phyloP scores from a whole-genome alignment of 1,284 basidiomycete genomes.

The Amylostereum chailletii region DNA sequence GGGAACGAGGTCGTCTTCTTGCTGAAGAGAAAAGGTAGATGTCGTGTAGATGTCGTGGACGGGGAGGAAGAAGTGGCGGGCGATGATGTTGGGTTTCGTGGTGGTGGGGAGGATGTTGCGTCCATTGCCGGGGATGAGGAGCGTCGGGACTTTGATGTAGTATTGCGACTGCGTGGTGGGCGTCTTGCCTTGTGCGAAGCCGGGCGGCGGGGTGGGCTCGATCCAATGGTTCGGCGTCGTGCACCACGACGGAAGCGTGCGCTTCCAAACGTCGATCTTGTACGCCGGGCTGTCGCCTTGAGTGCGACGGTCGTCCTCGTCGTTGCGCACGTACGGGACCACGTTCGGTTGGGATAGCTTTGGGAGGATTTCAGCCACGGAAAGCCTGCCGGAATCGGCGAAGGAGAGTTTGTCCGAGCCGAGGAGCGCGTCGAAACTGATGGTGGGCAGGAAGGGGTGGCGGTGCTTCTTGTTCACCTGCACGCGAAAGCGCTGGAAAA shows the following conservation, averaged over 20 bases:
- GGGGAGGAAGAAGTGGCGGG: conserved; percentile 6
- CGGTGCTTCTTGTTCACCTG: conserved; percentile 8
- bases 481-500: conserved; percentile 9
- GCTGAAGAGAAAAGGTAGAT: not conserved
- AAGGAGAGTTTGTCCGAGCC: not conserved
- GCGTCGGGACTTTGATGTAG: conserved; percentile 8
- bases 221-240: conserved; percentile 8
- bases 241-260: conserved; percentile 8
- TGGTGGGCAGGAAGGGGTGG: conserved; percentile 6
- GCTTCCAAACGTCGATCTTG: conserved; percentile 3
- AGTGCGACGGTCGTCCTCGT: conserved; percentile 2
- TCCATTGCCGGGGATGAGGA: conserved; percentile 2
- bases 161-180: conserved; percentile 1
- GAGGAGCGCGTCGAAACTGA: conserved; percentile 4
- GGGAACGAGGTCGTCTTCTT: not conserved
- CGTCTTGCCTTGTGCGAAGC: not conserved
- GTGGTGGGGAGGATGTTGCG: conserved; percentile 6
- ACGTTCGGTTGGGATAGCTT: not conserved
- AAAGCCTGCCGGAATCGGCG: not conserved
- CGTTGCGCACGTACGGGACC: conserved; percentile 10
- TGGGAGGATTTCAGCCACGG: conserved; percentile 1
- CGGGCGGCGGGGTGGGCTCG: conserved; percentile 6
- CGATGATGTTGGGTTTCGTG: conserved; percentile 4
- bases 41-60: not conserved
- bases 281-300: not conserved